Evolutionary conservation across 169 alveolate genomes (phyloP), one percentile per base, ranked within the genome.

Genomic region (Plasmodium billcollinsi): DNA sequence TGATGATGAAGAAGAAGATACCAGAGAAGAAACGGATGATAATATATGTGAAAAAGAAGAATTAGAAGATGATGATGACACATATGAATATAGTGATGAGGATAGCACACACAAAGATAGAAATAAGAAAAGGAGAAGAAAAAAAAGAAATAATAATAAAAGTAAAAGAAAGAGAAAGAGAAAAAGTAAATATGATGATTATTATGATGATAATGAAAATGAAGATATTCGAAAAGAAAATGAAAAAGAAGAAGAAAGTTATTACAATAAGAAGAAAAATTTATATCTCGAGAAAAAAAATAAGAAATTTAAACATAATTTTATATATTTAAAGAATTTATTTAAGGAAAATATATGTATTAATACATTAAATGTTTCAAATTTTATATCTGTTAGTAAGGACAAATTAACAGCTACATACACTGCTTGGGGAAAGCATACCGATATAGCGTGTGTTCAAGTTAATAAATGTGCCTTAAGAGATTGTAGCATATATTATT

Each of bases 401-500:
- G 88, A 74, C 15, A 74, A 88, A 54, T 33, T 88, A 45, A 74
- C 88, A 74, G 88, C 89, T 8, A 74, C 80, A 12, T 88, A 75
- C 45, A 63, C 80, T 49, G 90, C 86, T 11, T 66, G 90, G 90
- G 75, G 88, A 33, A 72, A 80, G n/a, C 89, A 90, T 49, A 92
- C 75, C 7, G 78, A 69, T 29, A 61, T 91, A 62, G 91, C 95
- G 94, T 88, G 94, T 6, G 96, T 95, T 9, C 97, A 95, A 76
- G 80, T 96, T 12, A 91, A 95, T 47, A 61, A 58, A 24, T 89
- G 95, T 54, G 96, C 94, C 3, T 95, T 96, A 3, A 88, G 94
- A 33, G 91, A 88, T 29, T 93, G 97, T 69, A 91, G 94, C 14
- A 65, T 94, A 33, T 94, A 94, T 65, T 95, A 95, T 71, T 95